A percentile compares a stretch with the other conserved stretches of the same genome.
Evolutionary conservation across 345 rosid species (phyloP).

Genomic region (Euclidium syriacum): DNA sequence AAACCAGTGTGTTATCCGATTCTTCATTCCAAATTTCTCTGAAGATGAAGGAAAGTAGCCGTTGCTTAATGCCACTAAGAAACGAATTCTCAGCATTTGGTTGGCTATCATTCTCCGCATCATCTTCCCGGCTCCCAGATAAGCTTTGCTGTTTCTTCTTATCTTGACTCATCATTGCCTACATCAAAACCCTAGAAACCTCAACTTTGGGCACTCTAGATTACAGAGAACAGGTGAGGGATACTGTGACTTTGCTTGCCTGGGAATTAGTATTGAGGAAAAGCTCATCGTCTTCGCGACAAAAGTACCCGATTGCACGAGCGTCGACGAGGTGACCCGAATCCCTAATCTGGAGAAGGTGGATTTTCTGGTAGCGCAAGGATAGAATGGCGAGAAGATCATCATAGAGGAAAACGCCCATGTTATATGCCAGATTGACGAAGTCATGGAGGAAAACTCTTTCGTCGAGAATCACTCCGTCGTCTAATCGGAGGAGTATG

Average conservation of each 20-base stretch:
- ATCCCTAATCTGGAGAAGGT: constrained; percentile 87
- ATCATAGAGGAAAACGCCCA: constrained; percentile 89
- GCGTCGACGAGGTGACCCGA: constrained; percentile 84
- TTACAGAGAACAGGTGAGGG: background rate
- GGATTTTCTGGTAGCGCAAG: constrained; percentile 79
- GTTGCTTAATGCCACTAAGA: constrained; percentile 86
- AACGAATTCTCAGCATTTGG: constrained; percentile 41
- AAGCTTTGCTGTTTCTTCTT: constrained; percentile 41
- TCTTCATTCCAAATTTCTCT: constrained; percentile 79
- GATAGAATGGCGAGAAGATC: constrained; percentile 86
- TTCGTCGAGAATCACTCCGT: constrained; percentile 75
- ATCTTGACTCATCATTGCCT: constrained; percentile 46
- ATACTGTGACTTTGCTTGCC: constrained; percentile 38
- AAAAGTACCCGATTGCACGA: constrained; percentile 78
- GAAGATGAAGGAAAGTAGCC: constrained; percentile 87
- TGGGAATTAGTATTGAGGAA: constrained; percentile 73
- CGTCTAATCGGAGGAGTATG: constrained; percentile 77
- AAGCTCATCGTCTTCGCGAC: constrained; percentile 91
- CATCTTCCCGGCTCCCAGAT: constrained; percentile 38
- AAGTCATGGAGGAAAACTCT: constrained; percentile 81
- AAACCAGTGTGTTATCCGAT: constrained; percentile 57
- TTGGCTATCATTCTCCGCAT: constrained; percentile 39
- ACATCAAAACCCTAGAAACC: constrained; percentile 26
- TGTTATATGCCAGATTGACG: constrained; percentile 65
- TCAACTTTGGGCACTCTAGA: background rate